Percentiles rank a stretch among this genome's conserved stretches.
Evolutionary conservation across 1,284 basidiomycete species (phyloP).

Genomic region (Mycosarcoma maydis): DNA sequence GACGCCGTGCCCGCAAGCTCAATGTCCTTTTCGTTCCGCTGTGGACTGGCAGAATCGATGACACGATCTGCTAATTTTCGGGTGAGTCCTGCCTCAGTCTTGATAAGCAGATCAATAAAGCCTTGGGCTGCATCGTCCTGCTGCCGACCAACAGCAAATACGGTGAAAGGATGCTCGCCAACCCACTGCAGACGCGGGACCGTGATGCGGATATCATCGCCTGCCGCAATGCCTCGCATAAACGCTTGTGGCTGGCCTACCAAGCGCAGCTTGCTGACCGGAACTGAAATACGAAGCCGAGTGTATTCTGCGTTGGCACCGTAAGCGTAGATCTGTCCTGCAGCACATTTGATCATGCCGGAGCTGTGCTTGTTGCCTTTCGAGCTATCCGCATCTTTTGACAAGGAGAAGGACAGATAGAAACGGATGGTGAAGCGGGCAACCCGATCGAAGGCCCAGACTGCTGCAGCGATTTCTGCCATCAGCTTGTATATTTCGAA

Average conservation of each 20-base stretch:
- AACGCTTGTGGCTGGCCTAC: background rate
- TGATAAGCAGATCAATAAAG: constrained; percentile 38
- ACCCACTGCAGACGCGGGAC: constrained; percentile 44
- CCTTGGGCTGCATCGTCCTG: constrained; percentile 10
- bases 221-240: constrained; percentile 22
- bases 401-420: constrained; percentile 21
- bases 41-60: no score
- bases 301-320: constrained; percentile 7
- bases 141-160: constrained; percentile 17
- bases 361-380: background rate
- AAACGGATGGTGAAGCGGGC: constrained; percentile 27
- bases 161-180: constrained; percentile 53
- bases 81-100: constrained; percentile 43
- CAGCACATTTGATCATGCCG: constrained; percentile 8
- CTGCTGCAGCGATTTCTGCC: constrained; percentile 27
- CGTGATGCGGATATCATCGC: constrained; percentile 44
- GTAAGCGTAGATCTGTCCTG: constrained; percentile 10
- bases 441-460: constrained; percentile 46
- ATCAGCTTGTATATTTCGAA: constrained; percentile 34
- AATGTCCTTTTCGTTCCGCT: constrained; percentile 21
- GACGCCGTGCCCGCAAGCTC: background rate
- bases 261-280: constrained; percentile 19
- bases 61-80: constrained; percentile 16
- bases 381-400: background rate
- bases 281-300: constrained; percentile 34